A percentile compares a stretch with the other conserved stretches of the same genome.
phyloP scores from a whole-genome alignment of 768 basidiomycete species.

The Neoboletus subvelutipes region DNA sequence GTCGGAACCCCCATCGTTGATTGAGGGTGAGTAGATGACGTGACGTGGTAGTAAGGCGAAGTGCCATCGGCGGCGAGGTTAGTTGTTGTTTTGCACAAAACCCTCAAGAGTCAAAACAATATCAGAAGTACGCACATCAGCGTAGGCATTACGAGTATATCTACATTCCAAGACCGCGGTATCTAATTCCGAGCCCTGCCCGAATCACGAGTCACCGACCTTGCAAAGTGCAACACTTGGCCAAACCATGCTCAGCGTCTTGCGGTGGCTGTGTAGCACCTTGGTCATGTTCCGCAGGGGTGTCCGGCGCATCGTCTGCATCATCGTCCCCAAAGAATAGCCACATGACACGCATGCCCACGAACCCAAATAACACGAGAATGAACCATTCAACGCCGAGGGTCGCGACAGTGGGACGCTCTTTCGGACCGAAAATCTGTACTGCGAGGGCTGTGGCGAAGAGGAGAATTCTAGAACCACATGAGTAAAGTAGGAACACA shows the following conservation, averaged over 20 bases:
- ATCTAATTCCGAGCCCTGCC: background rate
- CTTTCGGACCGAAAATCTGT: constrained; percentile 10
- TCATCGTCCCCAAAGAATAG: background rate
- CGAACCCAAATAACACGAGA: background rate
- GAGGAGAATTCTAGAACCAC: constrained; percentile 5
- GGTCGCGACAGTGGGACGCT: background rate
- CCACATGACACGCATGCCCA: background rate
- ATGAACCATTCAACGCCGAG: constrained; percentile 11
- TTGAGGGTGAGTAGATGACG: too few species aligned
- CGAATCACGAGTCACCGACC: background rate
- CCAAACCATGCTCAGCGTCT: background rate
- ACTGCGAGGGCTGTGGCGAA: constrained; percentile 7
- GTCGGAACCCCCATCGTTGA: too few species aligned
- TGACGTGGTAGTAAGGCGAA: too few species aligned
- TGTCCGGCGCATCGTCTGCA: background rate
- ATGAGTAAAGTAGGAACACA: background rate
- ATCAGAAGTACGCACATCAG: background rate
- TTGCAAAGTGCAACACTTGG: background rate
- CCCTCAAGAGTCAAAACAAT: too few species aligned
- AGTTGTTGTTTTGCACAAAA: too few species aligned
- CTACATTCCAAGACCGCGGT: background rate
- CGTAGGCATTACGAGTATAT: background rate
- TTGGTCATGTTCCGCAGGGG: background rate
- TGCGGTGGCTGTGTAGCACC: too few species aligned
- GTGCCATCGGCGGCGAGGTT: too few species aligned